Percentiles rank a stretch among this genome's conserved stretches.
These are phyloP conservation scores for Astraeus odoratus DNA, from an alignment of 768 basidiomycete genomes.

Conservation along the genomic window DNA sequence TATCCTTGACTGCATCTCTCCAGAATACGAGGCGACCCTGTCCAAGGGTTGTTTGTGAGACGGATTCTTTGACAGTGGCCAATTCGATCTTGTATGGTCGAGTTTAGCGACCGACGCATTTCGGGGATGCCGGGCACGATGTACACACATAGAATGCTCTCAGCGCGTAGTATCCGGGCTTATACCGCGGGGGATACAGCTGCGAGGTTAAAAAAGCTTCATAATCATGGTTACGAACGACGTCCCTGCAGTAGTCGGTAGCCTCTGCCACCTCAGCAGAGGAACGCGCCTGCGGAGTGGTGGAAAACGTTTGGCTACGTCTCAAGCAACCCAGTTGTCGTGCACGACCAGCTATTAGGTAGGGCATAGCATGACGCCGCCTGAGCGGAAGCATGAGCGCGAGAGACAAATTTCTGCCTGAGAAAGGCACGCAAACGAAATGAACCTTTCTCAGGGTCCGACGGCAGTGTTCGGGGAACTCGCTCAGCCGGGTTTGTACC, in stretches of 20 bases:
- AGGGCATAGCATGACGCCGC: constrained; percentile 4
- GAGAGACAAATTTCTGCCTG: not conserved
- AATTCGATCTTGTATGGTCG: constrained; percentile 55
- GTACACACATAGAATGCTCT: constrained; percentile 76
- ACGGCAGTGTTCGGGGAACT: not conserved
- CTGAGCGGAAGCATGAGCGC: not conserved
- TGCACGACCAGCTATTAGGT: constrained; percentile 3
- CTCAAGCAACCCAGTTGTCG: constrained; percentile 7
- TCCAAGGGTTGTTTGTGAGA: constrained; percentile 69
- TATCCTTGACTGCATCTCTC: constrained; percentile 69
- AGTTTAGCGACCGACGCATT: constrained; percentile 5
- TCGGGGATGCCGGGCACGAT: not conserved
- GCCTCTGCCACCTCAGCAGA: constrained; percentile 32
- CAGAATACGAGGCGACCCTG: constrained; percentile 85
- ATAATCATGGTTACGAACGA: constrained; percentile 77
- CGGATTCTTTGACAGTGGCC: constrained; percentile 67
- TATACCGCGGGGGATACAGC: constrained; percentile 61
- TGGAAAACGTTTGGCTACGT: constrained; percentile 10
- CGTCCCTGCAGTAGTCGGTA: constrained; percentile 56
- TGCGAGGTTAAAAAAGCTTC: constrained; percentile 68
- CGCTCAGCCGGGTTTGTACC: too few species aligned
- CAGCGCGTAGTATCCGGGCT: constrained; percentile 67
- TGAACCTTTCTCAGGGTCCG: too few species aligned
- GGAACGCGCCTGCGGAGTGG: constrained; percentile 3
- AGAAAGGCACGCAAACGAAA: not conserved